Evolutionary conservation across 2,329 filamentous ascomycete genomes (phyloP), one percentile per base, ranked within the genome.

Genomic region (Aureobasidium sp.): DNA sequence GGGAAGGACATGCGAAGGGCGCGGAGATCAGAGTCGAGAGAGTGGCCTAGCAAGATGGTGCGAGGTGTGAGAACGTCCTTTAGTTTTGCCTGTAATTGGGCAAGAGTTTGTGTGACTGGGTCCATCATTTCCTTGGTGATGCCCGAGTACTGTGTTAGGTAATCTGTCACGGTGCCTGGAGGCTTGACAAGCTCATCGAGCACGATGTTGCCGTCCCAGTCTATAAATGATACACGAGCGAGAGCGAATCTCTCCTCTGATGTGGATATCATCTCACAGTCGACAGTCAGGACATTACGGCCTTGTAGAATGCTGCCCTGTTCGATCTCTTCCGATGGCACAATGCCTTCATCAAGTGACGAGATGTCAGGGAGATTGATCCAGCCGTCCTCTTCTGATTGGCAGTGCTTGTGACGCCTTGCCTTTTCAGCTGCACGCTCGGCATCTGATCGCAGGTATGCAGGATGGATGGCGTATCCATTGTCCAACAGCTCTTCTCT

Each of bases 201-300:
- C 17, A 96, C 80, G 11, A 89, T 82, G 37, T 85, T 83, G 53
- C 92, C 92, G 67, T 91, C 85, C 93, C 94, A 99, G 64, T 85
- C 79, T 8, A 99, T 79, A 42, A 97, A 74, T 71, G 91, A 97
- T 71, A 97, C 88, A 62, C 94, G 86, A 1, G 94, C 95, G 47
- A 99, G 84, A 39, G 92, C 90, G 65, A 88, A 90, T 66, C 90
- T 84, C 52, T 85, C 85, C 64, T 88, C 85, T 22, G 67, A 65
- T 2, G 91, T 95, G 76, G 91, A 86, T 72, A 92, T 96, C 94
- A 99, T 99, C 75, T 99, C 94, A 75, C 94, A 99, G 72, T 99
- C 94, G 60, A 99, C 79, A 1, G 91, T 88, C 53, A 95, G 78
- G 12, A 97, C 78, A 40, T 87, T 82, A 65, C 91, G 85, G 39